Evolutionary conservation across 768 basidiomycete species (phyloP).

Genomic region (Bullera alba): DNA sequence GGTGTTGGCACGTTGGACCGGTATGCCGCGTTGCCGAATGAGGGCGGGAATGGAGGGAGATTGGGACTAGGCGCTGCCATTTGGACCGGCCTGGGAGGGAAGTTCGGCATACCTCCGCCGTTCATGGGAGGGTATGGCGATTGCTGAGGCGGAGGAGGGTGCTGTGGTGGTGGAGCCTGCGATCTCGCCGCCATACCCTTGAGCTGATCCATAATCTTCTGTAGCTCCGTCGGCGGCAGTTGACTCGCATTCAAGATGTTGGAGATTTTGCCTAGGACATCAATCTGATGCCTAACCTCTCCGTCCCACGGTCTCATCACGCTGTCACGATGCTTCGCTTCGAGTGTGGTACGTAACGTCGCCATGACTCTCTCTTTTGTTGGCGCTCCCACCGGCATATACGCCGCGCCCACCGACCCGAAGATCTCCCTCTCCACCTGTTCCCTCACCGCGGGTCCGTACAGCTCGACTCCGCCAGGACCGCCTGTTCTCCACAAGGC

Average conservation of each 20-base stretch:
- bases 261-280: constrained; percentile 56
- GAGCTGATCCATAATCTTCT: constrained; percentile 46
- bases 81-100: not conserved
- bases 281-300: constrained; percentile 62
- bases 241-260: constrained; percentile 56
- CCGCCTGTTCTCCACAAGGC: constrained; percentile 88
- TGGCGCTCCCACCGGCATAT: constrained; percentile 39
- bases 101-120: not conserved
- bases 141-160: constrained; percentile 3
- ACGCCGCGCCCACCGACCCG: constrained; percentile 21
- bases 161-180: constrained; percentile 1
- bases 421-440: constrained; percentile 61
- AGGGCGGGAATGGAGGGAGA: constrained; percentile 44
- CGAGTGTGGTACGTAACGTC: constrained; percentile 72
- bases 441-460: constrained; percentile 69
- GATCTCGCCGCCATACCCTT: constrained; percentile 18
- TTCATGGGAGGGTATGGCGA: not conserved
- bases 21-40: constrained; percentile 14
- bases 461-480: constrained; percentile 71
- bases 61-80: not conserved
- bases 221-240: constrained; percentile 41
- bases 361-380: constrained; percentile 72
- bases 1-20: constrained; percentile 6
- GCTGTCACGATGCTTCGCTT: constrained; percentile 68
- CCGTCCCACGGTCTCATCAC: constrained; percentile 69